A percentile compares a stretch with the other conserved stretches of the same genome.
phyloP scores from a whole-genome alignment of 2,329 filamentous ascomycete species.

The Pyrenochaeta sp. region DNA sequence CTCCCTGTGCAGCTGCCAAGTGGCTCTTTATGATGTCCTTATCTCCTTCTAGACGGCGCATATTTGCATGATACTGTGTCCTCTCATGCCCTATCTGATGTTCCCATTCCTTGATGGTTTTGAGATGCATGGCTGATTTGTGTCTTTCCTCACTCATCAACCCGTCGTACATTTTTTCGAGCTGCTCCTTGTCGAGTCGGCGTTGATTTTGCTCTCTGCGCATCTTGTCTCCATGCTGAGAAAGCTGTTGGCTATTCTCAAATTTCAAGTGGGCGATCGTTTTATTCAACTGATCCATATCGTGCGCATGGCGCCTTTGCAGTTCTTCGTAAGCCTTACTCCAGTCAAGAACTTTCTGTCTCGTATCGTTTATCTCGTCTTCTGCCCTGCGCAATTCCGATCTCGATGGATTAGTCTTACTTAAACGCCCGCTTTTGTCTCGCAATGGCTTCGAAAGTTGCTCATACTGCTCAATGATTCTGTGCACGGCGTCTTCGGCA shows the following conservation, averaged over 20 bases:
- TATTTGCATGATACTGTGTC: not conserved
- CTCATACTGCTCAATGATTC: constrained; percentile 1
- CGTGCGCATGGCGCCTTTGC: not conserved
- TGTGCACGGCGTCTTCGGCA: not conserved
- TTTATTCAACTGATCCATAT: not conserved
- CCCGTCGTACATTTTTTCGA: not conserved
- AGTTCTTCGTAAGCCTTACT: not conserved
- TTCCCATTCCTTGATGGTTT: not conserved
- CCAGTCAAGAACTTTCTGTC: not conserved
- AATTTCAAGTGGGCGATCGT: not conserved
- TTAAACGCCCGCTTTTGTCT: not conserved
- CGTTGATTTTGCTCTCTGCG: not conserved
- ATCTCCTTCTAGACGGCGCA: not conserved
- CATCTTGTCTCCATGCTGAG: not conserved
- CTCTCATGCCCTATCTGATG: not conserved
- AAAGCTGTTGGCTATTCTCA: not conserved
- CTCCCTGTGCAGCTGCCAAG: not conserved
- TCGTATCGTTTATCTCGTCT: not conserved
- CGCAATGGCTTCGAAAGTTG: not conserved
- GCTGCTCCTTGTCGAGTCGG: not conserved
- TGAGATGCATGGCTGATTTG: not conserved
- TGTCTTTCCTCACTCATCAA: not conserved
- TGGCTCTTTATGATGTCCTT: not conserved
- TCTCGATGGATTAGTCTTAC: not conserved
- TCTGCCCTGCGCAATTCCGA: not conserved